Base-by-base conservation (phyloP, 1,284 basidiomycete species). In the Cryptococcus sp. region DNA sequence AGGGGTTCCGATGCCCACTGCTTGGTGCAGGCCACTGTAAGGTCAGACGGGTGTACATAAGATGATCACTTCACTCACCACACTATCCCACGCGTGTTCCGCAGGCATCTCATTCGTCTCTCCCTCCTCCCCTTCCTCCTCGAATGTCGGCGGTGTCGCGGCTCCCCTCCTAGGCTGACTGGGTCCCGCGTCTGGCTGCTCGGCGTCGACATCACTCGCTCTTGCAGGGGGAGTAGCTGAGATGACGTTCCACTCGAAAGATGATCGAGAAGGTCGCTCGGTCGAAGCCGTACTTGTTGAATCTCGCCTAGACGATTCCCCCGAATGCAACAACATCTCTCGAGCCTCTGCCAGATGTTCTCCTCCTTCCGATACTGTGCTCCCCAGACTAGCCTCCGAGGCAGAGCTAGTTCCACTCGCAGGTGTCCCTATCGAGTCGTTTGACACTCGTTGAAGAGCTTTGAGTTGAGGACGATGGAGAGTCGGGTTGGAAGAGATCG, bases 81-180 rank as follows among this genome's bases (percentile, higher is more conserved):
- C 69, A 52, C 69, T 71, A 47, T 71, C 68, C 67, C 68, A 71
- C n/a, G 63, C 62, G 53, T 63, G 65, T 25, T 61, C 55, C 2
- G 40, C 39, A 10, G 57, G 45, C 4, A 50, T 19, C 16, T 58
- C 60, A 1, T 41, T 14, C 3, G 16, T 40, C 5, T 51, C 51
- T 19, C 54, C 53, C 11, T 33, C 28, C 11, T 31, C 28, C n/a
- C 38, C 40, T n/a, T n/a, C n/a, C n/a, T n/a, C n/a, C n/a, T n/a
- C n/a, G n/a, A 26, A 32, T 32, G 23, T 2, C 33, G 34, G 46
- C n/a, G n/a, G 14, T 31, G 28, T 7, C 23, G 40, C 47, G 38
- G 43, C 43, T 32, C 50, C 34, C 33, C 53, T 44, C 38, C 53
- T 46, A 14, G 48, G 44, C 19, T 37, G 31, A 40, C 48, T 54